phyloP scores from a whole-genome alignment of 257 asterid genomes.

The Solanum pennellii region DNA sequence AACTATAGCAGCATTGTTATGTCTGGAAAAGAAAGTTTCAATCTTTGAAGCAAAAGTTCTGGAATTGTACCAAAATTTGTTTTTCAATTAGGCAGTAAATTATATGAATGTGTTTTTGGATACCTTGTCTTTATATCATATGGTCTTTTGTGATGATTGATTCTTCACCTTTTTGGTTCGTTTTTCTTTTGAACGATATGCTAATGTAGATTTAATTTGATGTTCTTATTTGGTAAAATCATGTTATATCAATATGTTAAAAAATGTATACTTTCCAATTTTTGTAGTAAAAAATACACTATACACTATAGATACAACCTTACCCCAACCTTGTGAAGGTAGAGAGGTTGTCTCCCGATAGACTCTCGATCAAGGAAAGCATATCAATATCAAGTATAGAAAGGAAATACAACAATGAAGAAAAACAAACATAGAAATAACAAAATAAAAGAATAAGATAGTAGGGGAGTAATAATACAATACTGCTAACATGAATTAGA shows the following conservation, averaged over 20 bases:
- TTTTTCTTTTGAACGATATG: neutral
- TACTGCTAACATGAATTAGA: neutral
- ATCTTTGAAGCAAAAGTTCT: neutral
- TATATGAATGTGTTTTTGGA: neutral
- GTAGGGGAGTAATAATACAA: neutral
- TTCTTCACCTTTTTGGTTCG: neutral
- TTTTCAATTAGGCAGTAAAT: neutral
- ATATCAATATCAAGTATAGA: neutral
- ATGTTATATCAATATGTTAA: neutral
- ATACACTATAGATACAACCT: neutral
- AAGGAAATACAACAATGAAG: neutral
- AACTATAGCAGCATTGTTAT: neutral
- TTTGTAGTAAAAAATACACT: neutral
- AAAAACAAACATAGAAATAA: neutral
- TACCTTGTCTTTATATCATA: neutral
- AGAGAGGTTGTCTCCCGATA: neutral
- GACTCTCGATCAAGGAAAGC: neutral
- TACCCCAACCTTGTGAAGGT: neutral
- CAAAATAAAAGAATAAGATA: neutral
- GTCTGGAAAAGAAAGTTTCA: neutral
- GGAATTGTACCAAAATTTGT: neutral
- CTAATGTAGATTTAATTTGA: neutral
- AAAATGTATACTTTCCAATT: neutral
- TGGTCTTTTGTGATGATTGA: neutral
- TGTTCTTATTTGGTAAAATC: neutral